Evolutionary conservation across 345 rosid genomes (phyloP).

Genomic region (Eucalyptus pauciflora): DNA sequence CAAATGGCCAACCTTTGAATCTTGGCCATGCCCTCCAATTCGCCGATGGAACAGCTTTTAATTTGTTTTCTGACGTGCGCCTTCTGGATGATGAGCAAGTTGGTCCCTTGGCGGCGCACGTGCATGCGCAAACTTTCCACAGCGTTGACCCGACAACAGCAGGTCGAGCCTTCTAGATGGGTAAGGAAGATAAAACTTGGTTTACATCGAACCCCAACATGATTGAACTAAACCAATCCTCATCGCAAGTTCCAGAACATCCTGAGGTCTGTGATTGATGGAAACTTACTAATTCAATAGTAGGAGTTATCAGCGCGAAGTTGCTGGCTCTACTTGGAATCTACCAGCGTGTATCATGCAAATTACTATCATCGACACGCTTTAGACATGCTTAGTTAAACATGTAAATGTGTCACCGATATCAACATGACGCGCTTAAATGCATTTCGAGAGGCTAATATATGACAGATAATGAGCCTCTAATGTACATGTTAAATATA

Average conservation of each 20-base stretch:
- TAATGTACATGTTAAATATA: too few species aligned
- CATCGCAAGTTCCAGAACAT: neutral
- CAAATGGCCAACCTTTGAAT: neutral
- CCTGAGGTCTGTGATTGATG: neutral
- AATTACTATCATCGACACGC: neutral
- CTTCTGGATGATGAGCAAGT: neutral
- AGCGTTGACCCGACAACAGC: neutral
- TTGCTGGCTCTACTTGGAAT: neutral
- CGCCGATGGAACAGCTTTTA: neutral
- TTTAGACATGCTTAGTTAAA: neutral
- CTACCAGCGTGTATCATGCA: neutral
- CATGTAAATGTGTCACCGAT: neutral
- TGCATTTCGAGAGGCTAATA: neutral
- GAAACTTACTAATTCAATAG: neutral
- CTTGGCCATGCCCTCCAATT: neutral
- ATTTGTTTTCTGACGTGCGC: neutral
- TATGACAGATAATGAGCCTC: neutral
- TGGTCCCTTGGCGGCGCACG: neutral
- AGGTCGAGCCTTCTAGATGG: neutral
- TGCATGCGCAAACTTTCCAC: neutral
- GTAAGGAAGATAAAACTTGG: neutral
- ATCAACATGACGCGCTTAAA: neutral
- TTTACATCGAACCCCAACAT: neutral
- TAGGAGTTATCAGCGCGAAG: neutral
- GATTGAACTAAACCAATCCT: neutral